Conservation (phyloP, 2,329 filamentous ascomycete genomes). For the Penicillium sclerotigenum region DNA sequence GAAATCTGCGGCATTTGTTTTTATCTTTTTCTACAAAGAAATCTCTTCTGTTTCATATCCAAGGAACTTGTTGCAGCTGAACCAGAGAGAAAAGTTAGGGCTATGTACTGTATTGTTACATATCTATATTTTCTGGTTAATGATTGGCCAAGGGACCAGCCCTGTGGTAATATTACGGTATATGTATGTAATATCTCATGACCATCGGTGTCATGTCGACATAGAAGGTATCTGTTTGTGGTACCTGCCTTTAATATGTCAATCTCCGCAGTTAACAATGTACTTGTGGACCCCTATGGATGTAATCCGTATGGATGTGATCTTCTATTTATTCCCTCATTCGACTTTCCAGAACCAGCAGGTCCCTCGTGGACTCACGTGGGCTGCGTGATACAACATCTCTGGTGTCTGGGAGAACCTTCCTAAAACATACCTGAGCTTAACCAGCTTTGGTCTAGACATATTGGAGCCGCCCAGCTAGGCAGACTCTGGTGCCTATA, state of each 20-base stretch:
- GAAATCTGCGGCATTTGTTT: conserved; percentile 16
- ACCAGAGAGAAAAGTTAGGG: conserved; percentile 9
- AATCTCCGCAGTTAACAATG: not conserved
- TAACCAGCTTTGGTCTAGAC: not conserved
- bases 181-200: conserved; percentile 2
- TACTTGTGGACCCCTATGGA: not conserved
- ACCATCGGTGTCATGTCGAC: not conserved
- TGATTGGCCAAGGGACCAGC: conserved; percentile 10
- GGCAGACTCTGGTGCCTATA: not conserved
- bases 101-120: conserved; percentile 14
- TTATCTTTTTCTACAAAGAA: not conserved
- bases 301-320: not conserved
- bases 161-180: conserved; percentile 11
- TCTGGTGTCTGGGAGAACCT: conserved; percentile 1
- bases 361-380: conserved; percentile 1
- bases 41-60: not conserved
- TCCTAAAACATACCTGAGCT: not conserved
- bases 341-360: not conserved
- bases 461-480: not conserved
- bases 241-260: conserved; percentile 5
- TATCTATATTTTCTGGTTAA: not conserved
- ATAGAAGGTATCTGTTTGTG: not conserved
- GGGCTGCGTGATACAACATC: not conserved
- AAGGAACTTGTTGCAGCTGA: not conserved
- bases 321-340: conserved; percentile 4